These are phyloP conservation scores for Achlya hypogyna DNA, from an alignment of 352 stramenopile species.

Conservation along the genomic window DNA sequence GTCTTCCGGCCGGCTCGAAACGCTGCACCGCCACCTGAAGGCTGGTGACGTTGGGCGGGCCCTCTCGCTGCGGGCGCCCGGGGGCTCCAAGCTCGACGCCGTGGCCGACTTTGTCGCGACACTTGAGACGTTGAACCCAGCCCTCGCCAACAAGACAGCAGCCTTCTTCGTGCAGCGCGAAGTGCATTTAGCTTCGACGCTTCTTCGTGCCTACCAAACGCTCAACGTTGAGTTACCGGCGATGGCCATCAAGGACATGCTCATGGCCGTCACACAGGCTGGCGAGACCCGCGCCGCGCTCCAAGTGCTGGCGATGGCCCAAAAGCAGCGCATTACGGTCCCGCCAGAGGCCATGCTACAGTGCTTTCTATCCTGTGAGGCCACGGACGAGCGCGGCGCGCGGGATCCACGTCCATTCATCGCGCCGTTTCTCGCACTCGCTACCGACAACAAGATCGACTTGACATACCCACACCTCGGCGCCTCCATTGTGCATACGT, in stretches of 20 bases:
- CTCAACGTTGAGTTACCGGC: neutral
- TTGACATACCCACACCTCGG: neutral
- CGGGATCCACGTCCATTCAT: neutral
- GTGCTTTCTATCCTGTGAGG: neutral
- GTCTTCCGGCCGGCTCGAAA: neutral
- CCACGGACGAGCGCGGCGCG: neutral
- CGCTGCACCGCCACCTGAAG: neutral
- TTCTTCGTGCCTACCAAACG: neutral
- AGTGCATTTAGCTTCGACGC: neutral
- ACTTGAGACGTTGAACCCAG: neutral
- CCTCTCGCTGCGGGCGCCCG: neutral
- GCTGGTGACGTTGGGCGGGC: neutral
- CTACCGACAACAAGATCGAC: neutral
- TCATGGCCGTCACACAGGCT: neutral
- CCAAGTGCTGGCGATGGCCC: conserved; percentile 4
- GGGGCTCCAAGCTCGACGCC: neutral
- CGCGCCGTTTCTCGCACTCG: neutral
- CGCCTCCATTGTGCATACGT: neutral
- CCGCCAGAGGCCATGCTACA: conserved; percentile 4
- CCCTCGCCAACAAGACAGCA: neutral
- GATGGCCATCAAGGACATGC: neutral
- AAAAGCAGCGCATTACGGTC: neutral
- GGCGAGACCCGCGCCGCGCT: neutral
- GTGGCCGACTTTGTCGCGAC: neutral
- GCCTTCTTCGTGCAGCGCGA: conserved; percentile 14